Conservation (phyloP, 805 yeast species). For the Lipomyces oligophaga region DNA sequence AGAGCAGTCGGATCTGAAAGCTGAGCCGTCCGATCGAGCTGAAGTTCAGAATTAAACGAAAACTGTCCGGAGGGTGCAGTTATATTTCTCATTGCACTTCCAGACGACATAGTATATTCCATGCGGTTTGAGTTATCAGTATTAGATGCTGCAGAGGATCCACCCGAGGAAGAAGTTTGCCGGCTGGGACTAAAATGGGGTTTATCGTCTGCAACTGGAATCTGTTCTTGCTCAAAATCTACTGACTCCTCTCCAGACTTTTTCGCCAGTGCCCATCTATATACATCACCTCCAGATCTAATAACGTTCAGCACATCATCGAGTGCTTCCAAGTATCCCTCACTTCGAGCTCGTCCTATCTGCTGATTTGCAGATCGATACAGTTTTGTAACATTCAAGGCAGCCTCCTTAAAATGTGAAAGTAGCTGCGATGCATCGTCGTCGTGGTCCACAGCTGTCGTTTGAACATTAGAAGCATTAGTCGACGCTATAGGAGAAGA, state of each 20-base stretch:
- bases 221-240: no score
- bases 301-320: slow-evolving; percentile 47
- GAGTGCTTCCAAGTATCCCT: slow-evolving; percentile 60
- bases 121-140: neutral
- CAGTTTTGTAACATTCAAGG: slow-evolving; percentile 63
- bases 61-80: slow-evolving; percentile 18
- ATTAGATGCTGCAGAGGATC: neutral
- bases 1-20: slow-evolving; percentile 13
- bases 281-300: slow-evolving; percentile 26
- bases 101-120: slow-evolving; percentile 4
- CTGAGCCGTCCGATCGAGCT: slow-evolving; percentile 20
- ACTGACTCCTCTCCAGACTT: slow-evolving; percentile 10
- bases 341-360: slow-evolving; percentile 45
- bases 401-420: slow-evolving; percentile 65
- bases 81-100: no score
- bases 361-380: slow-evolving; percentile 59
- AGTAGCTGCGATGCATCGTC: slow-evolving; percentile 53
- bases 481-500: neutral
- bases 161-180: neutral
- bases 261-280: slow-evolving; percentile 27
- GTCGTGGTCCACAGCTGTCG: no score
- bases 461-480: no score
- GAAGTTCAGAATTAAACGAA: slow-evolving; percentile 21
- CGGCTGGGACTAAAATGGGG: neutral
- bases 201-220: no score